These are phyloP conservation scores for Auricularia sp. DNA, from an alignment of 768 basidiomycete genomes.

Conservation along the genomic window DNA sequence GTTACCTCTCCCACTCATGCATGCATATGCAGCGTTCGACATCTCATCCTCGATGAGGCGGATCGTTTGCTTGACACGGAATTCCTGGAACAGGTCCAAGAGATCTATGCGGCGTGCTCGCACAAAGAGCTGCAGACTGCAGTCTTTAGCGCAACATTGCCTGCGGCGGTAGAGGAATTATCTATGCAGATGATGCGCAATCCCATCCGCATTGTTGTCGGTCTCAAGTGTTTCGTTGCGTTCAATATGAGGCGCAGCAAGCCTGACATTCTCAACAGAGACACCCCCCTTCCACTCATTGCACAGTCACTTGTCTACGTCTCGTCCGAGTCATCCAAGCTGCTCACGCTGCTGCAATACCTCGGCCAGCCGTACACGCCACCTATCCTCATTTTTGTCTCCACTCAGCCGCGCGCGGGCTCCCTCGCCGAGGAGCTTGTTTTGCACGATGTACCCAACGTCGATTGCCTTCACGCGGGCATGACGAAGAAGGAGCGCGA, in stretches of 20 bases:
- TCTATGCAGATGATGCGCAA: conserved; percentile 78
- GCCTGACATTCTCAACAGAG: conserved; percentile 37
- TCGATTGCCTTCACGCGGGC: conserved; percentile 87
- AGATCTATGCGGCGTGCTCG: conserved; percentile 72
- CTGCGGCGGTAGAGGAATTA: conserved; percentile 75
- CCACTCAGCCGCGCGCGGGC: conserved; percentile 75
- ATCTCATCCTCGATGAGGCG: conserved; percentile 83
- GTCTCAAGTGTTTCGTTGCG: conserved; percentile 73
- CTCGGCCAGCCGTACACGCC: conserved; percentile 78
- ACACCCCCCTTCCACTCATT: conserved; percentile 89
- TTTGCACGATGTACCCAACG: conserved; percentile 66
- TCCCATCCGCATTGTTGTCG: conserved; percentile 91
- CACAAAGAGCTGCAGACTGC: conserved; percentile 67
- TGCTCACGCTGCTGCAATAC: conserved; percentile 76
- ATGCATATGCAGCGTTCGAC: conserved; percentile 53
- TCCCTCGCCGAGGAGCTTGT: conserved; percentile 75
- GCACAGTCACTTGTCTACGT: conserved; percentile 84
- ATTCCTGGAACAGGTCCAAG: conserved; percentile 81
- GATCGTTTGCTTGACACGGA: conserved; percentile 85
- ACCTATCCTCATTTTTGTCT: conserved; percentile 85
- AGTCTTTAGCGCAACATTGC: conserved; percentile 91
- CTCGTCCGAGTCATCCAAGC: conserved; percentile 87
- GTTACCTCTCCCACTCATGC: conserved; percentile 6
- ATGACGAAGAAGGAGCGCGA: conserved; percentile 83
- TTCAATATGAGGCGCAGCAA: background rate